Evolutionary conservation across 2,329 filamentous ascomycete species (phyloP).

Genomic region (Aspergillus tanneri): DNA sequence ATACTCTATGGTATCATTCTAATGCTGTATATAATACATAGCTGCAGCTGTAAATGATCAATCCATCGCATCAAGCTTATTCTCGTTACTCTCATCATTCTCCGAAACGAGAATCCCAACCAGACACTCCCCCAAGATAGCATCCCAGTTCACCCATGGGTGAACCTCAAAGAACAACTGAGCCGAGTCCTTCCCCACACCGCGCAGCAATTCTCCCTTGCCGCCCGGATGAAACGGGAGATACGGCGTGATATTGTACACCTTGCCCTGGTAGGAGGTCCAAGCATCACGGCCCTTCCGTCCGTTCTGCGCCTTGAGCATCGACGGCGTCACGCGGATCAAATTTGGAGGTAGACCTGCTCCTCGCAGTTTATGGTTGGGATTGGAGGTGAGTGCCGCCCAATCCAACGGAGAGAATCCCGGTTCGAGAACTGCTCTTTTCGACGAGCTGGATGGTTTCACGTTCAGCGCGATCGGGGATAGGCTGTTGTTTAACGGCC

Average conservation of each 20-base stretch:
- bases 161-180: slow-evolving; percentile 64
- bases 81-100: slow-evolving; percentile 42
- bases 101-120: slow-evolving; percentile 62
- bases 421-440: slow-evolving; percentile 63
- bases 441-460: slow-evolving; percentile 47
- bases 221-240: slow-evolving; percentile 86
- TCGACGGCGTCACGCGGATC: slow-evolving; percentile 76
- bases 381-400: slow-evolving; percentile 70
- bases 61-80: slow-evolving; percentile 60
- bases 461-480: slow-evolving; percentile 43
- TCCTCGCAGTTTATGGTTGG: slow-evolving; percentile 66
- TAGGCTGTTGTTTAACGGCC: slow-evolving; percentile 44
- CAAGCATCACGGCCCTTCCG: slow-evolving; percentile 83
- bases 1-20: no score
- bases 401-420: slow-evolving; percentile 95
- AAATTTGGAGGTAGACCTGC: slow-evolving; percentile 49
- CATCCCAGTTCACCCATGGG: slow-evolving; percentile 69
- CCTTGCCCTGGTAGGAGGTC: slow-evolving; percentile 83
- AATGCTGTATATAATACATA: no score
- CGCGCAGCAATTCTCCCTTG: slow-evolving; percentile 59
- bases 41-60: slow-evolving; percentile 33
- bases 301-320: slow-evolving; percentile 76
- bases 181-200: slow-evolving; percentile 65
- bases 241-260: slow-evolving; percentile 94
- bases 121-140: slow-evolving; percentile 61